phyloP scores from a whole-genome alignment of 345 rosid genomes.

The Rhodomyrtus tomentosa region DNA sequence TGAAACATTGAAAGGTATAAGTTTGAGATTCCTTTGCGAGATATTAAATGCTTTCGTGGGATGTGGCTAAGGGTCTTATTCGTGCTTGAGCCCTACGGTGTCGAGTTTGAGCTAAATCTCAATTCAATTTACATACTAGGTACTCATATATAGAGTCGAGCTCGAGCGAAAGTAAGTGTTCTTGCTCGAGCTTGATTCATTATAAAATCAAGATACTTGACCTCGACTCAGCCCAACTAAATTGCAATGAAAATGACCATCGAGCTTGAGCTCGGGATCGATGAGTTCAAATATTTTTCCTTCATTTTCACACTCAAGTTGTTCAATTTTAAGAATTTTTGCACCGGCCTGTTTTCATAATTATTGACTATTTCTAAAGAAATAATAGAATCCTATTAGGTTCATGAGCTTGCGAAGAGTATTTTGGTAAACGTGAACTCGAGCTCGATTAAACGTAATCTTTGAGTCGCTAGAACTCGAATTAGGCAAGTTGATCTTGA shows the following conservation, averaged over 20 bases:
- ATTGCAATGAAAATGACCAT: neutral
- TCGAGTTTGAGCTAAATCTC: neutral
- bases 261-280: neutral
- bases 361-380: neutral
- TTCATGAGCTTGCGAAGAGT: neutral
- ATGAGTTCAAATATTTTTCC: neutral
- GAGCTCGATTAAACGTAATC: neutral
- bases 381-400: neutral
- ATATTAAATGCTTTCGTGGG: fast-evolving
- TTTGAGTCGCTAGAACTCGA: neutral
- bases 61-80: neutral
- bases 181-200: neutral
- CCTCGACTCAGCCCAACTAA: neutral
- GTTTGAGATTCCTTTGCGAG: fast-evolving
- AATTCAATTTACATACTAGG: neutral
- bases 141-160: neutral
- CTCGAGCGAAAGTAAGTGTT: neutral
- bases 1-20: neutral
- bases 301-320: neutral
- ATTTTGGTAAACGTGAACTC: neutral
- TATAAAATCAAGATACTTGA: neutral
- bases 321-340: neutral
- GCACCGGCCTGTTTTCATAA: neutral
- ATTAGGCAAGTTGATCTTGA: neutral
- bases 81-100: fast-evolving